Conservation (phyloP, 208 protist genomes). For the Trypanosoma conorhini region DNA sequence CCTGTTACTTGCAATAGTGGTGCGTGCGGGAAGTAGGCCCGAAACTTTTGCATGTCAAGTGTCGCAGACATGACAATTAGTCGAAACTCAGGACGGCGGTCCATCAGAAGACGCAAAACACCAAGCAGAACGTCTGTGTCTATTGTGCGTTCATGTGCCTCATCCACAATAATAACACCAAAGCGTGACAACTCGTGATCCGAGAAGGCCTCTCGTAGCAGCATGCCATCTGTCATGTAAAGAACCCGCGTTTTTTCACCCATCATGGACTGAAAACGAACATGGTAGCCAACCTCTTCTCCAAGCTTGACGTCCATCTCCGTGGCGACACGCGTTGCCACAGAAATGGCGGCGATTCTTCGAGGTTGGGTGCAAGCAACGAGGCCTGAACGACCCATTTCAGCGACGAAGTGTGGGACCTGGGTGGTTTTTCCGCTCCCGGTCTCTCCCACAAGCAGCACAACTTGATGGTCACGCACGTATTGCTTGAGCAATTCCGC, state of each 20-base stretch:
- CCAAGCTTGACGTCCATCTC: constrained; percentile 98
- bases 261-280: constrained; percentile 98
- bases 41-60: constrained; percentile 97
- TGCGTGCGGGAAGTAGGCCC: constrained; percentile 95
- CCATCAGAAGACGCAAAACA: constrained; percentile 92
- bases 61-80: constrained; percentile 98
- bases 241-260: constrained; percentile 95
- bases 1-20: constrained; percentile 97
- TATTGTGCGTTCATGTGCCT: constrained; percentile 99
- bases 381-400: constrained; percentile 39
- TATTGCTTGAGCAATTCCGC: constrained; percentile 55
- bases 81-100: constrained; percentile 67
- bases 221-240: constrained; percentile 99
- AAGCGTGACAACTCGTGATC: constrained; percentile 94
- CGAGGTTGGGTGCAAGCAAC: constrained; percentile 98
- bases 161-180: constrained; percentile 98
- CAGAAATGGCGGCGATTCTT: constrained; percentile 98
- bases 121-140: constrained; percentile 99
- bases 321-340: constrained; percentile 97
- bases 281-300: constrained; percentile 98
- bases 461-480: constrained; percentile 71
- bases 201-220: constrained; percentile 95
- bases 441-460: constrained; percentile 95
- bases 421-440: constrained; percentile 98
- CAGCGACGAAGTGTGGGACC: constrained; percentile 93